Conservation (phyloP, 2,329 filamentous ascomycete genomes). For the Pseudogymnoascus sp. region DNA sequence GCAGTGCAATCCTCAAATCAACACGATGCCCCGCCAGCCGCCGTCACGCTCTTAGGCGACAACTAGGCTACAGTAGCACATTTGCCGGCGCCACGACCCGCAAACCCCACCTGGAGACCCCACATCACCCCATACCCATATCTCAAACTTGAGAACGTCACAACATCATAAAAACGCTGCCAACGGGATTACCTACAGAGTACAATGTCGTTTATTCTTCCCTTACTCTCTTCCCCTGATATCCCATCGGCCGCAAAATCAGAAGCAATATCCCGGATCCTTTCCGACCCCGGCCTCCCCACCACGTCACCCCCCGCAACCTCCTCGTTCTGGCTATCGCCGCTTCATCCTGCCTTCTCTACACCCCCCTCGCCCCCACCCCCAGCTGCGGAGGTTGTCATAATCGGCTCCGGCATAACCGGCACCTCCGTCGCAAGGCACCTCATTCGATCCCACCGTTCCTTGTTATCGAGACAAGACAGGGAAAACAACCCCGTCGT, state of each 20-base stretch:
- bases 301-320: conserved; percentile 31
- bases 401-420: conserved; percentile 51
- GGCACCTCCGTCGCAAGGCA: conserved; percentile 35
- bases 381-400: conserved; percentile 38
- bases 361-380: conserved; percentile 33
- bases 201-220: background rate
- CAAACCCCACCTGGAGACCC: background rate
- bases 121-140: background rate
- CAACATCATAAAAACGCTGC: background rate
- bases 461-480: background rate
- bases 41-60: too few relatives aligned
- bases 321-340: conserved; percentile 39
- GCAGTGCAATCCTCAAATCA: too few relatives aligned
- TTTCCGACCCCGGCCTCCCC: conserved; percentile 35
- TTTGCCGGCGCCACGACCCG: background rate
- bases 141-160: background rate
- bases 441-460: background rate
- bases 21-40: too few relatives aligned
- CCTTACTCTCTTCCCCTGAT: background rate
- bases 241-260: background rate
- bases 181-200: background rate
- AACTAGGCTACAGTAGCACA: too few relatives aligned
- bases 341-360: conserved; percentile 36
- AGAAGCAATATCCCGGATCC: conserved; percentile 20
- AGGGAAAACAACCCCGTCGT: conserved; percentile 28